phyloP scores from a whole-genome alignment of 306 rosid genomes.

The Castanea mollissima region DNA sequence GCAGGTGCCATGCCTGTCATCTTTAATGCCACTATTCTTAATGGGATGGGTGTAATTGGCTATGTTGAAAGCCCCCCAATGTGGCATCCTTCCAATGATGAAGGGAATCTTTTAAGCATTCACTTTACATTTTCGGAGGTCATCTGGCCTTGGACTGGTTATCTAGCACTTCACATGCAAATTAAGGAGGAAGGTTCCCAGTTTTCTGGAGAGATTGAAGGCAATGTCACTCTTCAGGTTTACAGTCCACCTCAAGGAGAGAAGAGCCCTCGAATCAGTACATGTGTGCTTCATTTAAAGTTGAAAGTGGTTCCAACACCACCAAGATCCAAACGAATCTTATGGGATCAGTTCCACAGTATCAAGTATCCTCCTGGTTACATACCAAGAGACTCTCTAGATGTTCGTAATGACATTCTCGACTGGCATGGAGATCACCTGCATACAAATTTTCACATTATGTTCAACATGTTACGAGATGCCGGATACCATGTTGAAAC shows the following conservation, averaged over 20 bases:
- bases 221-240: slow-evolving; percentile 80
- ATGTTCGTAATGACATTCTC: slow-evolving; percentile 96
- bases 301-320: slow-evolving; percentile 88
- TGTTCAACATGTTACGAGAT: slow-evolving; percentile 94
- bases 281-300: slow-evolving; percentile 86
- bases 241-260: slow-evolving; percentile 82
- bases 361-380: slow-evolving; percentile 98
- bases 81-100: slow-evolving; percentile 90
- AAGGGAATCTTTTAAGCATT: slow-evolving; percentile 85
- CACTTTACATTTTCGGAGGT: slow-evolving; percentile 84
- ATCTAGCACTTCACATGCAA: slow-evolving; percentile 92
- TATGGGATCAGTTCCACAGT: slow-evolving; percentile 99
- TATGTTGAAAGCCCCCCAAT: slow-evolving; percentile 75
- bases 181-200: slow-evolving; percentile 90
- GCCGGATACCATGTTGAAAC: slow-evolving; percentile 87
- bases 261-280: slow-evolving; percentile 45
- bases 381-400: slow-evolving; percentile 96
- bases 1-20: slow-evolving; percentile 98
- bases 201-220: slow-evolving; percentile 86
- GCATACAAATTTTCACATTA: slow-evolving; percentile 91
- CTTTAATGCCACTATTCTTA: slow-evolving; percentile 90
- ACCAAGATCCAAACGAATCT: slow-evolving; percentile 70
- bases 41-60: slow-evolving; percentile 97
- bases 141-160: slow-evolving; percentile 99
- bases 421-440: slow-evolving; percentile 99